phyloP scores from a whole-genome alignment of 768 basidiomycete species.

The Termitomyces titanicus region DNA sequence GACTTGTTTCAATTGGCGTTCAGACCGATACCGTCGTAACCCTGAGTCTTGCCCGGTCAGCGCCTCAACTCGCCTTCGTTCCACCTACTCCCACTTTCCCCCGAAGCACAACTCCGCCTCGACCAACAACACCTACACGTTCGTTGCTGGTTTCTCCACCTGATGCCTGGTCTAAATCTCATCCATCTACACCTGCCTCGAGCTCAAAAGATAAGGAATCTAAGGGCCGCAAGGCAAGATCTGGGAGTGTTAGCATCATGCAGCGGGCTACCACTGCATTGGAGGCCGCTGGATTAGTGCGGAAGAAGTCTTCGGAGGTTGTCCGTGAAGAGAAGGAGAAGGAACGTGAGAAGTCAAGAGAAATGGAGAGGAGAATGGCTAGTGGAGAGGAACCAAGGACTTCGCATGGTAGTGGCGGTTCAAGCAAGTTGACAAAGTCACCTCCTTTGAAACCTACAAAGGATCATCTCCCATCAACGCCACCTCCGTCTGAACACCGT shows the following conservation, averaged over 20 bases:
- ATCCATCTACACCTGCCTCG: conserved; percentile 68
- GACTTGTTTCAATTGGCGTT: conserved; percentile 31
- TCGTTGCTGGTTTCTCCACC: conserved; percentile 60
- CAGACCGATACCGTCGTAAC: conserved; percentile 40
- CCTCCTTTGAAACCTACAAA: conserved; percentile 58
- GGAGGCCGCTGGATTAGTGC: conserved; percentile 79
- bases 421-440: conserved; percentile 67
- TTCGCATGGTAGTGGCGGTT: conserved; percentile 57
- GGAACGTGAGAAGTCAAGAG: conserved; percentile 40
- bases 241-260: conserved; percentile 94
- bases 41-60: conserved; percentile 30
- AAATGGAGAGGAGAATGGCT: conserved; percentile 36
- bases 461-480: conserved; percentile 45
- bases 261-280: conserved; percentile 91
- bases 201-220: conserved; percentile 57
- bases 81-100: conserved; percentile 71
- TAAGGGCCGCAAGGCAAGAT: conserved; percentile 66
- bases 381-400: conserved; percentile 56
- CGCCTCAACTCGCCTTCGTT: conserved; percentile 68
- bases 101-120: conserved; percentile 52
- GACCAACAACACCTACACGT: conserved; percentile 38
- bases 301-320: conserved; percentile 78
- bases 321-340: conserved; percentile 61
- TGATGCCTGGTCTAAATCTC: conserved; percentile 53
- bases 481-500: conserved; percentile 41